These are phyloP conservation scores for Tuber aestivum DNA, from an alignment of 495 filamentous ascomycete genomes.

Conservation along the genomic window DNA sequence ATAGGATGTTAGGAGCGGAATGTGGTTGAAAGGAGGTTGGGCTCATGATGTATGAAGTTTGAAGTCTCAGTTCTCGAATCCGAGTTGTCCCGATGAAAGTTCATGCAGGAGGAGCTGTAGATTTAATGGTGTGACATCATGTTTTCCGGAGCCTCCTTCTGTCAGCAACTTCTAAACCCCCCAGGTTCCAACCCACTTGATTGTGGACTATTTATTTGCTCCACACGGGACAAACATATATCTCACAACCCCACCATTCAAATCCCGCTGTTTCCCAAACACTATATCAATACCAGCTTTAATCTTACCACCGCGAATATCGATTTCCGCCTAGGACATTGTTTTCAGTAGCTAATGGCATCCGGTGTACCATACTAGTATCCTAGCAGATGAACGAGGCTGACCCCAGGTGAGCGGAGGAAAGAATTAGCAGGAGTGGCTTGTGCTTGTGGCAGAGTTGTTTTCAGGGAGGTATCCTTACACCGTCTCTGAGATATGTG, in stretches of 20 bases:
- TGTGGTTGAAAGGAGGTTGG: background rate
- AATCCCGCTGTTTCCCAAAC: background rate
- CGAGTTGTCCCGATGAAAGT: background rate
- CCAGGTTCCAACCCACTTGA: background rate
- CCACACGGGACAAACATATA: background rate
- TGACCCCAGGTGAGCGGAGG: too few species aligned
- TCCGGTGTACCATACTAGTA: too few species aligned
- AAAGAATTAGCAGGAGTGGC: too few species aligned
- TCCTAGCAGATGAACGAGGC: too few species aligned
- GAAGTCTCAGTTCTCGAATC: background rate
- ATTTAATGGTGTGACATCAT: background rate
- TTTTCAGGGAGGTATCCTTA: too few species aligned
- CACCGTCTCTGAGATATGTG: too few species aligned
- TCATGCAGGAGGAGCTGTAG: background rate
- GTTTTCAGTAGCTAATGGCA: background rate
- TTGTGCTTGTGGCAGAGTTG: too few species aligned
- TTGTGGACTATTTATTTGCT: background rate
- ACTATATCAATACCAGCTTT: background rate
- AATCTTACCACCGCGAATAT: too few species aligned
- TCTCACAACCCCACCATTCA: too few species aligned
- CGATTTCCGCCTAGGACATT: background rate
- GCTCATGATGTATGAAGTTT: background rate
- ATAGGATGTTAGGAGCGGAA: background rate
- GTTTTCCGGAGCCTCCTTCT: background rate
- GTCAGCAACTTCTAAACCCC: background rate